Base-by-base conservation (phyloP, 1,284 basidiomycete species). In the Pseudozyma sp. region DNA sequence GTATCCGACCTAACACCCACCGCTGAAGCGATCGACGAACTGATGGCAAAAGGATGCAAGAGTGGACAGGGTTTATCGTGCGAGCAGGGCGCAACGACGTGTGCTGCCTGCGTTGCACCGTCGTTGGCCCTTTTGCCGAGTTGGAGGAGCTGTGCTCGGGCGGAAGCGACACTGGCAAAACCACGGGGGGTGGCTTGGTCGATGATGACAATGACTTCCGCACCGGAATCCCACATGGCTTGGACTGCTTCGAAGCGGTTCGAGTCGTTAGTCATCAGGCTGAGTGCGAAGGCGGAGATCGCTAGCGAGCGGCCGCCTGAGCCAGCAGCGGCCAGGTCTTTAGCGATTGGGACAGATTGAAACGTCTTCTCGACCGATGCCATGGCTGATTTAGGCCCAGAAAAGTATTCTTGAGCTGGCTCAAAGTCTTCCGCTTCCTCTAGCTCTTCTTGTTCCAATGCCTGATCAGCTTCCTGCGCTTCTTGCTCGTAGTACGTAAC, bases 171-270 rank as follows among this genome's bases (percentile, higher is more conserved):
- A 45, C 88, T 88, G 68, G 91, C 89, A 85, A 97, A 98, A 0
- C 94, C 94, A 40, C 88, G 87, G 19, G 88, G 88, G 2, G 91
- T 92, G 48, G 90, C 92, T 58, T 93, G 91, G 83, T 99, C 96
- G 66, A 98, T 91, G 44, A 99, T 87, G 58, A 97, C 82, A 18
- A 83, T 69, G 11, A 81, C 80, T 21, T 80, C 67, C 38, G 94
- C 94, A 36, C 92, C 93, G 74, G 92, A 93, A 52, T 92, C 88
- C 94, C 94, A 97, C 88, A 96, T 92, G 77, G 93, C 90, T 77
- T 91, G 90, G 8, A 95, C 88, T 47, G 93, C 85, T 5, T 88
- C 87, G 85, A 90, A 91, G 52, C 92, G 89, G 6, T 90, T 88
- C 9, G 89, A 77, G 45, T 89, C 85, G 11, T 88, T 91, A 2